A percentile compares a stretch with the other conserved stretches of the same genome.
Conservation (phyloP, 352 stramenopile species). For the Phytophthora tubulina region DNA sequence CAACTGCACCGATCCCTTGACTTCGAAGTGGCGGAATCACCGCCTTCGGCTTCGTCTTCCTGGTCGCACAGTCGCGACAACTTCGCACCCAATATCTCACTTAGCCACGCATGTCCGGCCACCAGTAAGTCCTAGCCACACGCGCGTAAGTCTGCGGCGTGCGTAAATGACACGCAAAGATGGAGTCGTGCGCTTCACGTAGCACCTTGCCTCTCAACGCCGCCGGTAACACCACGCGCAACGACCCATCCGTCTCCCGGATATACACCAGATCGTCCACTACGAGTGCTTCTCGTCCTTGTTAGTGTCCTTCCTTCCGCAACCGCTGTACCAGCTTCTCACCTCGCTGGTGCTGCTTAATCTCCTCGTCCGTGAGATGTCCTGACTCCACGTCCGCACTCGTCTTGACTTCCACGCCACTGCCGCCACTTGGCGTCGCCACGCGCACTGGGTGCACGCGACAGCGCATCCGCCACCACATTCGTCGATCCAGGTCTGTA, state of each 20-base stretch:
- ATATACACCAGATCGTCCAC: slow-evolving; percentile 1
- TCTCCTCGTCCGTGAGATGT: too few species aligned
- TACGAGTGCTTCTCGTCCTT: not conserved
- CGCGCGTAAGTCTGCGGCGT: slow-evolving; percentile 26
- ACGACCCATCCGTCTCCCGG: not conserved
- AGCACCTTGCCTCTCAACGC: slow-evolving; percentile 16
- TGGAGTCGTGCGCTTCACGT: slow-evolving; percentile 17
- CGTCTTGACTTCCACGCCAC: too few species aligned
- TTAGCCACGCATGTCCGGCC: slow-evolving; percentile 11
- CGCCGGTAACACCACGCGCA: slow-evolving; percentile 15
- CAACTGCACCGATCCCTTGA: slow-evolving; percentile 4
- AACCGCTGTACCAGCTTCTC: not conserved
- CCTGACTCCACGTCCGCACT: too few species aligned
- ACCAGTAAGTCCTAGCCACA: slow-evolving; percentile 14
- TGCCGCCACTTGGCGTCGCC: not conserved
- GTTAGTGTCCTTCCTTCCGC: not conserved
- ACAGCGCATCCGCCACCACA: slow-evolving; percentile 34
- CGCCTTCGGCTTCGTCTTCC: slow-evolving; percentile 17
- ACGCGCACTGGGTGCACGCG: slow-evolving; percentile 22
- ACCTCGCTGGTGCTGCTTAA: too few species aligned
- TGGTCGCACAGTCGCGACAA: slow-evolving; percentile 30
- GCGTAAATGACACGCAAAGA: slow-evolving; percentile 21
- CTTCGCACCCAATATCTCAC: slow-evolving; percentile 5
- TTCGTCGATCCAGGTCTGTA: slow-evolving; percentile 24
- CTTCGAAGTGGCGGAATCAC: slow-evolving; percentile 29